Conservation (phyloP, 176 grass and related monocot species). For the Panicum miliaceum region DNA sequence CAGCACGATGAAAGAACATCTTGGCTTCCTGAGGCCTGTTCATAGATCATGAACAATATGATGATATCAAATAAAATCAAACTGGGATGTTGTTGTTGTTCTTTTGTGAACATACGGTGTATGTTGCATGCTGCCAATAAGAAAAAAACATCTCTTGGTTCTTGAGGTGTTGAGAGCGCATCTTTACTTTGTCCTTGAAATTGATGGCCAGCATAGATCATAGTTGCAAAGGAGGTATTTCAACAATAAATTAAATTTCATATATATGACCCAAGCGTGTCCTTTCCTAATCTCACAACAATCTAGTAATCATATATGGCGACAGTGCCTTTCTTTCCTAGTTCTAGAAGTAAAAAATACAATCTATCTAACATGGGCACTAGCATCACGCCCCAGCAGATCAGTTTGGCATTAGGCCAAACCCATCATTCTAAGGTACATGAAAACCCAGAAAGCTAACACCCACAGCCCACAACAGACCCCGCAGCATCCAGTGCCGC, state of each 20-base stretch:
- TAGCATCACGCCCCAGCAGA: slow-evolving; percentile 27
- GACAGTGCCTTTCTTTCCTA: slow-evolving; percentile 3
- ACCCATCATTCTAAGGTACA: slow-evolving; percentile 67
- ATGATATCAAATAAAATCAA: slow-evolving; percentile 3
- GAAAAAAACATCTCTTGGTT: neutral
- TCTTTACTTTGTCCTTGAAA: neutral
- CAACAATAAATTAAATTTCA: slow-evolving; percentile 26
- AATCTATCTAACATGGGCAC: slow-evolving; percentile 32
- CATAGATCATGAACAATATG: neutral
- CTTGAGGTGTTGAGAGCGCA: neutral
- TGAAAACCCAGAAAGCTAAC: slow-evolving; percentile 63
- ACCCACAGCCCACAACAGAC: slow-evolving; percentile 54
- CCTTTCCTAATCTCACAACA: neutral
- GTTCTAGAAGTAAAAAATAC: slow-evolving; percentile 30
- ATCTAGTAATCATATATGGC: slow-evolving; percentile 19
- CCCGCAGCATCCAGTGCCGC: slow-evolving; percentile 34
- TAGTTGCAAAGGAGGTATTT: neutral
- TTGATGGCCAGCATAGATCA: neutral
- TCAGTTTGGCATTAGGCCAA: slow-evolving; percentile 37
- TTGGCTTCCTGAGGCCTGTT: neutral
- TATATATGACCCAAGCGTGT: neutral
- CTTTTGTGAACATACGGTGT: slow-evolving; percentile 4
- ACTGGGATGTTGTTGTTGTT: slow-evolving; percentile 1
- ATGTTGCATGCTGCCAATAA: neutral
- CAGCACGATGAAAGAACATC: neutral